Base-by-base conservation (phyloP, 2,329 filamentous ascomycete genomes). In the Tolypocladium pustulatum region DNA sequence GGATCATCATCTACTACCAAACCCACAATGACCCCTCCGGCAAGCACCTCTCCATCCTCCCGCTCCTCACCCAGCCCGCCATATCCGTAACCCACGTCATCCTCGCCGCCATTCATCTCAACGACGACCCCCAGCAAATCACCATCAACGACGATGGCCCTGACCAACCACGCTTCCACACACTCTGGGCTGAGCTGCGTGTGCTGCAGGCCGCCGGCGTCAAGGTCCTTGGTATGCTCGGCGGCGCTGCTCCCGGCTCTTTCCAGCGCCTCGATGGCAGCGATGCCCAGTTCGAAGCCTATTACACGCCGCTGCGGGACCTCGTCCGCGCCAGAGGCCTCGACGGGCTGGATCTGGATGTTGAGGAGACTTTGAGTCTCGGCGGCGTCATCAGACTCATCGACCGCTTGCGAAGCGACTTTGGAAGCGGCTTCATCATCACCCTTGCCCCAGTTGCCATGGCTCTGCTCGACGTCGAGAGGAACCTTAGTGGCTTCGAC, bases 221-320 rank as follows among this genome's bases (percentile, higher is more conserved):
- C 62, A 91, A 88, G 66, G 84, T 96, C 15, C 79, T 96, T 69
- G 90, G 84, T 58, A 94, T 97, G 89, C 78, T 96, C 1, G 92
- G 92, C 43, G 92, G 92, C 20, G 91, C 91, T 2, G 91, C 90
- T 0, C 80, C 81, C 60, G 92, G 91, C 13, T 88, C 85, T 15
- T 96, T 82, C 58, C 32, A 61, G 54, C 78, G 79, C 0, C 80
- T 86, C 4, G 82, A 87, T 66, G 82, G 83, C 58, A 69, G 70
- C 53, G 69, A 77, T 41, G 75, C 80, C 56, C 75, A 78, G 30
- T 95, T 95, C 67, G 88, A 95, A 72, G 71, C 75, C 20, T 91
- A 88, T 74, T 95, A 96, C 68, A 67, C 66, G 0, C 89, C 89
- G 3, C 75, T 96, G 25, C 78, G 82, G 36, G 78, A 85, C 62